Evolutionary conservation across 1,284 basidiomycete species (phyloP), one percentile per base, ranked within the genome.

Genomic region (Austroboletus novae-zelandiae): DNA sequence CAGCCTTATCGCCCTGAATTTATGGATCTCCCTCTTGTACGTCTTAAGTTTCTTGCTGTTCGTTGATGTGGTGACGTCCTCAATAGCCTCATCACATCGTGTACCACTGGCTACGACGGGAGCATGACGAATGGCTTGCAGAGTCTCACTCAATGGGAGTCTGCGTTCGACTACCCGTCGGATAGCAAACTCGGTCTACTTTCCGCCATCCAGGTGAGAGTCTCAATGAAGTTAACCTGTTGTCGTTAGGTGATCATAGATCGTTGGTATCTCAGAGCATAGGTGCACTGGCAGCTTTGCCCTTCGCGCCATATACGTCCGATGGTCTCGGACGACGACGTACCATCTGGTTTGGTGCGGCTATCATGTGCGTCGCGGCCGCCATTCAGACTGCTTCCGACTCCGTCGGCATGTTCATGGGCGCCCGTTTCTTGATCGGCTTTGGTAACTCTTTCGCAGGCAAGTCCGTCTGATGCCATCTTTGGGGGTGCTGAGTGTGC

Each of bases 361-460:
- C 61, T 11, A 78, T 86, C 58, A 87, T 89, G 82, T 76, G 78
- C 48, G 66, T 81, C 40, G 84, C 79, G 18, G 84, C 83, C 11
- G 82, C 78, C 18, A 55, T 90, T 18, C 88, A 90, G 56, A 81
- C 83, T 0, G 83, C 84, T n/a, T 75, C 86, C 39, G 77, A 83
- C 52, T 87, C 81, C 40, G 78, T 90, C 15, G 79, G 81, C 57
- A 89, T 90, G 86, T 93, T 92, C 71, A 88, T 91, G 57, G 85
- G 83, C 53, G 83, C 87, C 61, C 80, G 87, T 50, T 89, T 88
- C 74, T 71, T 91, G 52, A 86, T 92, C 59, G 89, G 89, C 45
- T 89, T 90, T 63, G 90, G 91, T 48, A 74, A 88, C 39, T 84
- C 85, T 1, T 88, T 90, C 64, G 86, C 86, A 51, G 72, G 79